These are phyloP conservation scores for Pistacia atlantica DNA, from an alignment of 345 rosid species.

Conservation along the genomic window DNA sequence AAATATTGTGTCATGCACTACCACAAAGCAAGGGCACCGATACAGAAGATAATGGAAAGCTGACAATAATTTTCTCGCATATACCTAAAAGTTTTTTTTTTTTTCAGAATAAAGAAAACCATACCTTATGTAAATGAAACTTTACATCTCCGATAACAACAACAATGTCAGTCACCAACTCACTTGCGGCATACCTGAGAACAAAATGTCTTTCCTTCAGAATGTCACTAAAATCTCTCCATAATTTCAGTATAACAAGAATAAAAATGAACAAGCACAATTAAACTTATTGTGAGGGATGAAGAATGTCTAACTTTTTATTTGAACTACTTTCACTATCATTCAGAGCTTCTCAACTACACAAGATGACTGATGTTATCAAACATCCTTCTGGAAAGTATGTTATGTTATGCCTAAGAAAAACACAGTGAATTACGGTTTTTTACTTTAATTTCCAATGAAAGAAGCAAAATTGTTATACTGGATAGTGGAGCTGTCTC, in stretches of 20 bases:
- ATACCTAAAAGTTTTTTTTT: background rate
- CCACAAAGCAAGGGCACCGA: background rate
- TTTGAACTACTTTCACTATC: background rate
- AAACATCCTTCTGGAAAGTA: background rate
- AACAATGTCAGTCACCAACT: slow-evolving; percentile 71
- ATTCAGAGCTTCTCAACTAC: background rate
- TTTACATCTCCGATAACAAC: slow-evolving; percentile 58
- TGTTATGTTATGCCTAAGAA: background rate
- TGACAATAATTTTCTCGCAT: background rate
- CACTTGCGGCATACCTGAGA: slow-evolving; percentile 68
- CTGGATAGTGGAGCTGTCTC: background rate
- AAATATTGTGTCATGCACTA: slow-evolving; percentile 2
- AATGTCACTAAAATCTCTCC: slow-evolving; percentile 1
- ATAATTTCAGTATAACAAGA: background rate
- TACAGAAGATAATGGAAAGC: background rate
- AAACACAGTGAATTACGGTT: background rate
- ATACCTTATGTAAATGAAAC: slow-evolving; percentile 87
- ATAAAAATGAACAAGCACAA: background rate
- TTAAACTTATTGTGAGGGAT: background rate
- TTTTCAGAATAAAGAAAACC: background rate
- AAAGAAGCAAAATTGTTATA: background rate
- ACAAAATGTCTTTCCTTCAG: background rate
- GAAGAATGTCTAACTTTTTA: slow-evolving; percentile 1
- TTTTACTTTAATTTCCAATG: background rate
- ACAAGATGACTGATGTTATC: background rate